phyloP scores from a whole-genome alignment of 1,284 basidiomycete genomes.

The Cutaneotrichosporon sp. region DNA sequence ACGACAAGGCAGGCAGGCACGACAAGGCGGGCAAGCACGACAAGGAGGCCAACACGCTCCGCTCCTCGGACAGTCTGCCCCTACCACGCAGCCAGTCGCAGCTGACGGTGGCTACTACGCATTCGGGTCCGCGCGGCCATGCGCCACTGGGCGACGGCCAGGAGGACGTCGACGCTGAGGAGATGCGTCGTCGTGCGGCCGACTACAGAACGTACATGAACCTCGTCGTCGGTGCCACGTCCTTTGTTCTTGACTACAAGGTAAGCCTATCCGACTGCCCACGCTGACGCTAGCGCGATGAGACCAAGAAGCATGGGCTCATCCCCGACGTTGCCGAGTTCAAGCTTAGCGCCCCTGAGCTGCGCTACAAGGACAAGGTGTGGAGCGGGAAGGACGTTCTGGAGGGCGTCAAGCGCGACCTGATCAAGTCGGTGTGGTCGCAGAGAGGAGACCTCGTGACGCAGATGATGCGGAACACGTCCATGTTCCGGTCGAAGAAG shows the following conservation, averaged over 20 bases:
- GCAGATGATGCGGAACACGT: slow-evolving; percentile 45
- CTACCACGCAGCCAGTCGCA: not conserved
- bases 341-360: slow-evolving; percentile 52
- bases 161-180: slow-evolving; percentile 35
- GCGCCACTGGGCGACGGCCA: slow-evolving; percentile 26
- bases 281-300: slow-evolving; percentile 36
- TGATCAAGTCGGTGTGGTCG: slow-evolving; percentile 43
- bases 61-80: not conserved
- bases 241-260: slow-evolving; percentile 51
- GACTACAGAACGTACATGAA: slow-evolving; percentile 65
- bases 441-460: slow-evolving; percentile 47
- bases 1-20: not conserved
- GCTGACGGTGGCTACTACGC: not conserved
- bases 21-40: not conserved
- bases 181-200: slow-evolving; percentile 50
- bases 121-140: not conserved
- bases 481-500: slow-evolving; percentile 38
- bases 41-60: not conserved
- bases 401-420: slow-evolving; percentile 65
- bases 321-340: slow-evolving; percentile 51
- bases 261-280: slow-evolving; percentile 26
- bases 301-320: slow-evolving; percentile 50
- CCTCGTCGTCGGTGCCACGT: slow-evolving; percentile 64
- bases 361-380: slow-evolving; percentile 81
- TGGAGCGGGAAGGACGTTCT: slow-evolving; percentile 81